Evolutionary conservation across 192 early-diverging fungal genomes (phyloP).

Genomic region (Funneliformis mosseae): DNA sequence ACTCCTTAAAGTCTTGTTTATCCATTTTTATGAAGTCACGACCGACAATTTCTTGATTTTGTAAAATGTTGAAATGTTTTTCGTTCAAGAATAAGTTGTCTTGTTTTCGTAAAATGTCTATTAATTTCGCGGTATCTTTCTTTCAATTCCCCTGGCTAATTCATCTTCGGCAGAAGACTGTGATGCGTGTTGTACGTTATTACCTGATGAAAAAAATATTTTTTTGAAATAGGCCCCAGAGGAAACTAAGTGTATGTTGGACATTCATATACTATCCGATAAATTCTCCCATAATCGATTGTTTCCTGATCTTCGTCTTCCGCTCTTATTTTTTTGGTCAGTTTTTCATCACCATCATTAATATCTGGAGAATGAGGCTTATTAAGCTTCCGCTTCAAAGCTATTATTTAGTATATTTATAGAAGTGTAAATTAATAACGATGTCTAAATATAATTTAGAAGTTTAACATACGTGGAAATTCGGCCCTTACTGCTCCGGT

Average conservation of each 20-base stretch:
- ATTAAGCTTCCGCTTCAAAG: too few species aligned
- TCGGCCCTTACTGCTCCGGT: neutral
- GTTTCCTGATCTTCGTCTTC: too few species aligned
- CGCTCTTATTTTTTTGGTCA: too few species aligned
- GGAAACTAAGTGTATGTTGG: too few species aligned
- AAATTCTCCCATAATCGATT: too few species aligned
- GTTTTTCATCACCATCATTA: too few species aligned
- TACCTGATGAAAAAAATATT: too few species aligned
- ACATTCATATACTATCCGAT: too few species aligned
- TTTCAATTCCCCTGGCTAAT: neutral
- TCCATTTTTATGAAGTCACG: constrained; percentile 24
- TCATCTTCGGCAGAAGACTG: too few species aligned
- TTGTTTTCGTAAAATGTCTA: constrained; percentile 20
- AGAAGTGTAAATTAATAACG: constrained; percentile 25
- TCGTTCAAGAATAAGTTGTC: constrained; percentile 10
- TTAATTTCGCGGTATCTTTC: neutral
- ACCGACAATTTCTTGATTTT: constrained; percentile 10
- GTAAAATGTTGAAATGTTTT: constrained; percentile 23
- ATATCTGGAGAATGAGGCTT: too few species aligned
- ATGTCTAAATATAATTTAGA: constrained; percentile 15
- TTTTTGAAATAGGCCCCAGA: too few species aligned
- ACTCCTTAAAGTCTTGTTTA: constrained; percentile 12
- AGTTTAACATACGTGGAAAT: constrained; percentile 31
- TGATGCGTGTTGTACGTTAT: too few species aligned
- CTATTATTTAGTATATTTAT: constrained; percentile 1